Evolutionary conservation across 2,329 filamentous ascomycete genomes (phyloP), one percentile per base, ranked within the genome.

Genomic region (Fusarium anguioides): DNA sequence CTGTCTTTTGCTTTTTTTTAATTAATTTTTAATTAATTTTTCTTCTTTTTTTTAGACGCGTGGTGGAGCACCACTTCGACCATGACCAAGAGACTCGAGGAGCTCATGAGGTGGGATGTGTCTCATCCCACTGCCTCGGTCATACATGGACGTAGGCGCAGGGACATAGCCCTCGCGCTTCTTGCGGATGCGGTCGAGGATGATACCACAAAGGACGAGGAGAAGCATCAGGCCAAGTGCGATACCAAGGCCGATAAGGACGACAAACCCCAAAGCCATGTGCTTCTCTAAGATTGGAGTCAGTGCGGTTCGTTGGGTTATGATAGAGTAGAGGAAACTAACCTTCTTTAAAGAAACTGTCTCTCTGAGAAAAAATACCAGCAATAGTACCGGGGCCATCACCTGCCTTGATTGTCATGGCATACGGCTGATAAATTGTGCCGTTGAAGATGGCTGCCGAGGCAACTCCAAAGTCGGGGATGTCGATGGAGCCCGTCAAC

Each of bases 391-490:
- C 93, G 12, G 87, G 82, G 14, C 84, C 83, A 59, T 88, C 88
- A 72, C 88, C 84, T 14, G 84, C 79, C 59, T 85, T 90, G 42
- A 88, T 91, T 3, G 94, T 92, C 39, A 99, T 85, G 37, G 93
- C 86, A 76, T 95, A 97, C 1, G 96, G 95, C 49, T 84, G 83
- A 75, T 95, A 89, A 4, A 83, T 81, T 12, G 89, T 93, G 72
- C 96, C 96, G 74, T 98, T 93, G 81, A 92, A 99, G 26, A 97
- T 82, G 9, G 90, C 95, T 10, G 93, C 94, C 15, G 95, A 97
- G 8, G 91, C 93, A 57, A 89, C 90, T 59, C 95, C 94, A 75
- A 94, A 94, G 46, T 82, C 81, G 0, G 91, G 87, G 18, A 98
- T 84, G 67, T 88, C 85, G 69, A 99, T 87, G 51, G 91, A 87